Conservation (phyloP, 768 basidiomycete species). For the Mycena galericulata region DNA sequence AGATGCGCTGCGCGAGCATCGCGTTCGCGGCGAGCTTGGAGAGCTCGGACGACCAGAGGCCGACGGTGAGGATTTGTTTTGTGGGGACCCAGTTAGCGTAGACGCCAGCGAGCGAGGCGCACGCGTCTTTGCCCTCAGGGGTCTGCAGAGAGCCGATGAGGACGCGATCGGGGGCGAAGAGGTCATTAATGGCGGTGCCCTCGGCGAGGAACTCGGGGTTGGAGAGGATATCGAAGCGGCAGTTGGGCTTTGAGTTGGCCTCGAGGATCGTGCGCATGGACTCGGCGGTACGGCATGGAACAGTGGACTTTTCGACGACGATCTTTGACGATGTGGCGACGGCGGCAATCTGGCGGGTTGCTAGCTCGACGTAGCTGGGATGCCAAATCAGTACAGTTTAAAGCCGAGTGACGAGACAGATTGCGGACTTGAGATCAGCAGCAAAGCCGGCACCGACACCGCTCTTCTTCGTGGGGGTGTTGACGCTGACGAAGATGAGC, state of each 20-base stretch:
- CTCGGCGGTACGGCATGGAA: constrained; percentile 98
- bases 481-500: constrained; percentile 98
- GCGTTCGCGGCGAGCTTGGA: constrained; percentile 99
- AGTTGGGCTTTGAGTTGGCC: constrained; percentile 93
- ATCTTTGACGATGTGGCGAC: constrained; percentile 95
- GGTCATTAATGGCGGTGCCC: constrained; percentile 94
- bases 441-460: constrained; percentile 98
- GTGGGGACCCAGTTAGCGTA: constrained; percentile 96
- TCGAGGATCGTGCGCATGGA: constrained; percentile 99
- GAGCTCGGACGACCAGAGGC: constrained; percentile 98
- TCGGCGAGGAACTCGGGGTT: constrained; percentile 99
- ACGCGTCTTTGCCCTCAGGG: constrained; percentile 85
- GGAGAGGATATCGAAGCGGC: constrained; percentile 97
- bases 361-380: constrained; percentile 93
- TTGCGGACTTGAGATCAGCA: constrained; percentile 94
- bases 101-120: constrained; percentile 78
- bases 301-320: constrained; percentile 99
- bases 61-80: constrained; percentile 90
- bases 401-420: constrained; percentile 21
- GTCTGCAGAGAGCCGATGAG: constrained; percentile 97
- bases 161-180: constrained; percentile 93
- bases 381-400: constrained; percentile 6
- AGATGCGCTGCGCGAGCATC: constrained; percentile 99
- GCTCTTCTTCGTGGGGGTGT: constrained; percentile 98
- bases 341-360: constrained; percentile 94